phyloP scores from a whole-genome alignment of 2,329 filamentous ascomycete species.

The Aphanoascus verrucosus region DNA sequence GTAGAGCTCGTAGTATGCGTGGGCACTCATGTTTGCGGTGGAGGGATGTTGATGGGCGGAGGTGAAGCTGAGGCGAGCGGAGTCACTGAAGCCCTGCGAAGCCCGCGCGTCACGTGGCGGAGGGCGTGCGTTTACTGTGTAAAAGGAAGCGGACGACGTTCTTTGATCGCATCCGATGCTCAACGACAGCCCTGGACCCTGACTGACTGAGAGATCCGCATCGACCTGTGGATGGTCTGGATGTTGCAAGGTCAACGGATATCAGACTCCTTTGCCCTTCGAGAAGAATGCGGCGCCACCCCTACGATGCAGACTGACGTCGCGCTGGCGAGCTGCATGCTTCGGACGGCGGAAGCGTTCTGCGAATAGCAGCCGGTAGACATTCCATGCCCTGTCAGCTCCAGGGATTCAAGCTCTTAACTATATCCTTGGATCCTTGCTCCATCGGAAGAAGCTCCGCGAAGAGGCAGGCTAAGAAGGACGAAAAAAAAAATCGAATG shows the following conservation, averaged over 20 bases:
- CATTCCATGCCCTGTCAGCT: not conserved
- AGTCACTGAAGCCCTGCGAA: not conserved
- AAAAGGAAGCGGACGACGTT: too few relatives aligned
- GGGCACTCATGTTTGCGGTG: conserved; percentile 37
- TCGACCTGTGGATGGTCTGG: not conserved
- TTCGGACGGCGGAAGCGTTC: not conserved
- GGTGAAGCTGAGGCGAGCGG: not conserved
- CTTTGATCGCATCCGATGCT: too few relatives aligned
- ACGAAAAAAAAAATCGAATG: too few relatives aligned
- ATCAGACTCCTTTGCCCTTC: too few relatives aligned
- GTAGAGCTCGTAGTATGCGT: conserved; percentile 84
- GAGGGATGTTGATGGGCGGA: not conserved
- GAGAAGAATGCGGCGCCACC: not conserved
- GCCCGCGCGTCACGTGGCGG: not conserved
- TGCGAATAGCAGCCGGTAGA: not conserved
- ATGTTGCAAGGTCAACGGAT: not conserved
- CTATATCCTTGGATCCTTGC: not conserved
- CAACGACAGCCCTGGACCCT: not conserved
- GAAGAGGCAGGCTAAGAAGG: too few relatives aligned
- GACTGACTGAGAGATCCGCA: not conserved
- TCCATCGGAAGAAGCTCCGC: not conserved
- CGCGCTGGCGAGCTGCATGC: not conserved
- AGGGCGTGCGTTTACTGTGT: not conserved
- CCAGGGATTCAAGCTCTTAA: not conserved
- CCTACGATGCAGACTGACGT: not conserved